Base-by-base conservation (phyloP, 305 asterid species). In the Solanum hybrid region DNA sequence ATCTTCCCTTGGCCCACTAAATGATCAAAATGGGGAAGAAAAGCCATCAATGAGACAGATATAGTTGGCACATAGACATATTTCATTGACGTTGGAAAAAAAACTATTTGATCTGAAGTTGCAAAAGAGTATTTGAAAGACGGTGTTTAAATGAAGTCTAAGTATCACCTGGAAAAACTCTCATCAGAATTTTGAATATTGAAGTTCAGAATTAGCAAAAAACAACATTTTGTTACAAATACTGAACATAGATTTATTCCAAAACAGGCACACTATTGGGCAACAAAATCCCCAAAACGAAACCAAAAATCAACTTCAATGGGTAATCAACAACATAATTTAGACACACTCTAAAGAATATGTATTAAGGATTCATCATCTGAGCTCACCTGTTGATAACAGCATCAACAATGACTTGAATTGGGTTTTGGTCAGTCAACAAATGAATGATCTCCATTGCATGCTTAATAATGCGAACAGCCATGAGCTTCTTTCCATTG, bases 401-500 rank as follows among this genome's bases (percentile, higher is more conserved):
- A 34, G 98, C 96, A 92, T 95, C 98, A 42, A 96, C 98, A 90
- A 96, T 93, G 82, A 95, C 94, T 90, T 95, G 98, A 87, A 95
- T 95, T 36, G 98, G 98, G 92, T 95, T 95, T 2, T 84, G 93
- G 73, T 96, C 97, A 9, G 97, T 96, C 92, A 96, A 89, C 92
- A 96, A 89, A 90, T 96, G 98, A 90, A 96, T 96, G 93, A 96
- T 94, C 86, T 96, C 98, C 98, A 96, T 94, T 73, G 98, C 96
- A 90, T 96, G 98, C 95, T 95, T 94, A 60, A 96, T 78, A 42
- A 95, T 95, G n/a, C 98, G 94, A 22, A 95, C 98, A 5, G 97
- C 98, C 98, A 93, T 95, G 29, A 94, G 95, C 96, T 96, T 95
- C 95, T 95, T 96, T 0, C 99, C 99, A 11, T 96, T 96, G 95